Evolutionary conservation across 257 asterid species (phyloP).

Genomic region (Penstemon newberryi): DNA sequence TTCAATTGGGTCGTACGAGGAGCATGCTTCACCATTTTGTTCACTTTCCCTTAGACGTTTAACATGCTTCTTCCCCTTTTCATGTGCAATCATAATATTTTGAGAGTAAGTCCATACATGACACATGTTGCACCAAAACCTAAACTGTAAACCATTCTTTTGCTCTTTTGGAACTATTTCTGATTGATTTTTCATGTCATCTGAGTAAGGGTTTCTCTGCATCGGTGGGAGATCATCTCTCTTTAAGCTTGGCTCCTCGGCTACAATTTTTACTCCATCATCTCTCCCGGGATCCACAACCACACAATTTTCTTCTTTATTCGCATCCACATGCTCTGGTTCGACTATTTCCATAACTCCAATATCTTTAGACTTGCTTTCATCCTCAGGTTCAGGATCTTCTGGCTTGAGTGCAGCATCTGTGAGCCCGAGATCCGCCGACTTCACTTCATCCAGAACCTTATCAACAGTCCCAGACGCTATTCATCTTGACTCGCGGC

Average conservation of each 20-base stretch:
- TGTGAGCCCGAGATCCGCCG: too few species aligned
- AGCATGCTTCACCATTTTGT: not conserved
- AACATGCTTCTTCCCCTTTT: conserved; percentile 47
- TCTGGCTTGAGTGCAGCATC: not conserved
- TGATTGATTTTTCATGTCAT: conserved; percentile 15
- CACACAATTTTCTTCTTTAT: too few species aligned
- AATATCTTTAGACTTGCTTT: not conserved
- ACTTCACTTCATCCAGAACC: not conserved
- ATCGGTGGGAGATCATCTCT: not conserved
- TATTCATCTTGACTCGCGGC: not conserved
- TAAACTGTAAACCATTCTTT: not conserved
- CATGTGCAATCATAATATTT: conserved; percentile 32
- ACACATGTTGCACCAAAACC: conserved; percentile 45
- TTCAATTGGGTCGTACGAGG: not conserved
- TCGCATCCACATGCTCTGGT: not conserved
- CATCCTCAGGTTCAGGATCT: not conserved
- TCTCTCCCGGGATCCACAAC: not conserved
- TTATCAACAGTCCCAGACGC: not conserved
- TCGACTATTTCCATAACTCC: not conserved
- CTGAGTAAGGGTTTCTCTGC: not conserved
- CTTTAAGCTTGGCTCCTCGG: not conserved
- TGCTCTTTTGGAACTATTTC: conserved; percentile 16
- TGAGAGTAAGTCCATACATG: conserved; percentile 28
- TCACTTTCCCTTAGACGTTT: conserved; percentile 19
- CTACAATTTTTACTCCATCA: not conserved